Percentiles rank a stretch among this genome's conserved stretches.
phyloP scores from a whole-genome alignment of 352 stramenopile genomes.

The Phytopythium sindhum region DNA sequence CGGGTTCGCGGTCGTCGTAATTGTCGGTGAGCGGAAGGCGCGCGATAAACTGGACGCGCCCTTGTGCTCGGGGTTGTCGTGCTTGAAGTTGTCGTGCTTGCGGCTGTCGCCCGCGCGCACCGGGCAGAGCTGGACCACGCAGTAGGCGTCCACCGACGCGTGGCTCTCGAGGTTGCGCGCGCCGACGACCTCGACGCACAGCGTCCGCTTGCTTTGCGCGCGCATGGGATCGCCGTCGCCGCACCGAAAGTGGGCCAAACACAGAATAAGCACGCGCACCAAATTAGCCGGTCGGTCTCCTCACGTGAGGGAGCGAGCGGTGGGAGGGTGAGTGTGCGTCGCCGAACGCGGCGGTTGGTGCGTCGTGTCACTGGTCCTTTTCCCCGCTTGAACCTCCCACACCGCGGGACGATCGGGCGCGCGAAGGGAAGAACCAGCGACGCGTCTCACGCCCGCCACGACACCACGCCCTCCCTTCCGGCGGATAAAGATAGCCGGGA shows the following conservation, averaged over 20 bases:
- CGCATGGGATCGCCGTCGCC: not conserved
- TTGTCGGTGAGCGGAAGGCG: constrained; percentile 26
- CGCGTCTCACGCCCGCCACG: not conserved
- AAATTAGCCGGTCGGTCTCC: not conserved
- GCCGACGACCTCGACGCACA: constrained; percentile 69
- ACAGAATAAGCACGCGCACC: constrained; percentile 7
- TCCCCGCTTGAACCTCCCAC: not conserved
- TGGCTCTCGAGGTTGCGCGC: constrained; percentile 65
- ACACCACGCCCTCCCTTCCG: not conserved
- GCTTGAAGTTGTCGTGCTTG: too few species aligned
- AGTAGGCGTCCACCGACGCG: constrained; percentile 65
- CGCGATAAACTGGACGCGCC: constrained; percentile 10
- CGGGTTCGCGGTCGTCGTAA: constrained; percentile 30
- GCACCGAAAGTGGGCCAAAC: not conserved
- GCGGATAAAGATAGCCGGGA: not conserved
- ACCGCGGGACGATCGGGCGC: not conserved
- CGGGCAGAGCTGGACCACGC: constrained; percentile 39
- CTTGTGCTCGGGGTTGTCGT: too few species aligned
- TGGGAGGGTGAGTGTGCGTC: not conserved
- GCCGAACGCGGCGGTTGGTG: constrained; percentile 1
- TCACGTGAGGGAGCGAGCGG: not conserved
- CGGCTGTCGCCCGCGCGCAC: not conserved
- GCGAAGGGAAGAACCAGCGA: not conserved
- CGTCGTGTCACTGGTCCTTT: not conserved
- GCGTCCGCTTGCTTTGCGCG: constrained; percentile 31